A percentile compares a stretch with the other conserved stretches of the same genome.
Conservation (phyloP, 306 rosid species). For the Calophaca sinica region DNA sequence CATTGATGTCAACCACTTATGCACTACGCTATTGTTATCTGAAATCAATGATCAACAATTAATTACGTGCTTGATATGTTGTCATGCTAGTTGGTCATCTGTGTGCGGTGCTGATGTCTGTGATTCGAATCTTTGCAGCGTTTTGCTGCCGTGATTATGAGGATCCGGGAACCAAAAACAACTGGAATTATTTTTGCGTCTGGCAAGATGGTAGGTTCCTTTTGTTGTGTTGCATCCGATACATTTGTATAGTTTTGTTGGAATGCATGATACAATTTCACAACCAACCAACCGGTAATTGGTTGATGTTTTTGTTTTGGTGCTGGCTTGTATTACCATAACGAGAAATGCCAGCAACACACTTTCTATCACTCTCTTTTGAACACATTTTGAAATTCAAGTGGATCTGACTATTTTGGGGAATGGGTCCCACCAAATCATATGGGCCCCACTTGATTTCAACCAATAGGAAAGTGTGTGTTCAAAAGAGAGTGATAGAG, state of each 20-base stretch:
- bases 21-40: neutral
- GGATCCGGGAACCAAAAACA: constrained; percentile 94
- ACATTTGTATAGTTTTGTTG: constrained; percentile 4
- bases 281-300: neutral
- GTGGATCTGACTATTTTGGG: too few relatives aligned
- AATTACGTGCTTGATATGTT: neutral
- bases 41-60: constrained; percentile 1
- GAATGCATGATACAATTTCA: constrained; percentile 5
- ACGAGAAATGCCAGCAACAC: too few relatives aligned
- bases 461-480: too few relatives aligned
- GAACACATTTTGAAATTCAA: too few relatives aligned
- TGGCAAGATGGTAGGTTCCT: constrained; percentile 83
- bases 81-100: constrained; percentile 27
- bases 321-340: neutral
- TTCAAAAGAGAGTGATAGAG: too few relatives aligned
- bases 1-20: constrained; percentile 11
- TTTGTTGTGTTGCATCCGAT: constrained; percentile 2
- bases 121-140: constrained; percentile 67
- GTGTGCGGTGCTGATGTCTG: constrained; percentile 28
- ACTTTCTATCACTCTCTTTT: too few relatives aligned
- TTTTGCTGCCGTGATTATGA: constrained; percentile 97
- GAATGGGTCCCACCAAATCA: too few relatives aligned
- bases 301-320: constrained; percentile 1
- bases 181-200: constrained; percentile 95
- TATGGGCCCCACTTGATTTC: too few relatives aligned